Base-by-base conservation (phyloP, 1,284 basidiomycete species). In the Schizophyllum amplum region DNA sequence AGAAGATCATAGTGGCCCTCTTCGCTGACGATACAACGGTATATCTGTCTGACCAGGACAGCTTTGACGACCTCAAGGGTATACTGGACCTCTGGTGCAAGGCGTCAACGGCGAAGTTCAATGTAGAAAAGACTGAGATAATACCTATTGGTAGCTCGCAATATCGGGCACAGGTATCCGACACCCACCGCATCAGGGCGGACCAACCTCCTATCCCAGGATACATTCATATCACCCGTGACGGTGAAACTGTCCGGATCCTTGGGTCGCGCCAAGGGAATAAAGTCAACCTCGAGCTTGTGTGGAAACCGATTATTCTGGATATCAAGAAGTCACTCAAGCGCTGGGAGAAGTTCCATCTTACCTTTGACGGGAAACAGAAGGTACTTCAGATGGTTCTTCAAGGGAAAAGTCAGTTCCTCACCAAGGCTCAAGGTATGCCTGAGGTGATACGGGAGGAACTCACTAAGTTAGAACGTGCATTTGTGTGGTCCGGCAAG, bases 401-500 rank as follows among this genome's bases (percentile, higher is more conserved):
- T 13, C 59, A 57, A 15, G 57, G 61, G 4, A 62, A 60, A 53
- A 55, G 55, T 4, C 59, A 58, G 33, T 62, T 57, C 53, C 24
- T 62, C 23, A 51, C 57, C 3, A 60, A 26, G 24, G 61, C 60
- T 4, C 61, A 62, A 55, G 61, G 61, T 7, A 62, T 62, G 61
- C 61, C 57, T 1, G 50, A 4, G 1, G 27, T 6, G 13, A 33
- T 33, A 33, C 27, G 27, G 6, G 13, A 5, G 6, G 6, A 13
- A 33, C 27, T 33, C 13, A 13, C 5, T 6, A 52, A 46, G 17
- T 24, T 62, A 4, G 57, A 57, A 23, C 24, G 24, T 47, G 47
- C 4, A n/a, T 62, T 64, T 53, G 7, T 65, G 11, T 65, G 61
- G 63, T 57, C 47, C 1, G 56, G 58, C 17, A 63, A 63, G 51